Percentiles rank a stretch among this genome's conserved stretches.
Evolutionary conservation across 2,329 filamentous ascomycete species (phyloP).

Genomic region (Chaetothyriales sp.): DNA sequence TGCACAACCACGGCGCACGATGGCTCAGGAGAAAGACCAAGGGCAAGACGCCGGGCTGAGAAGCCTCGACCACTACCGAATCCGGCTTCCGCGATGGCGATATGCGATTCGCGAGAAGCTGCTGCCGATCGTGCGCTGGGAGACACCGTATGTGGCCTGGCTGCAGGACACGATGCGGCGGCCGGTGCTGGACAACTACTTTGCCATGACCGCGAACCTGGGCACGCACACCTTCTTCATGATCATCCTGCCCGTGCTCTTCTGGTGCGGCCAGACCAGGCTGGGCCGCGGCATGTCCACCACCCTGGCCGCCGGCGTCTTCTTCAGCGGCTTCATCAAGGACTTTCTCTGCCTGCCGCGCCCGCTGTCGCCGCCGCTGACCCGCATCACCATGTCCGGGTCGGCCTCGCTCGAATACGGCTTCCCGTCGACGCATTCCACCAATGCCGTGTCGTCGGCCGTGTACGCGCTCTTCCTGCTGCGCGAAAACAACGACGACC

Average conservation of each 20-base stretch:
- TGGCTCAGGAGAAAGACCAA: constrained; percentile 28
- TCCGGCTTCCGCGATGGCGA: constrained; percentile 74
- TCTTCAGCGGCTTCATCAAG: constrained; percentile 85
- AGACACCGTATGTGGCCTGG: constrained; percentile 85
- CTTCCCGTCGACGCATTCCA: constrained; percentile 92
- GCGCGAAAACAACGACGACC: constrained; percentile 33
- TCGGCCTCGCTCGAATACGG: constrained; percentile 92
- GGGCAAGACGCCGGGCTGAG: constrained; percentile 53
- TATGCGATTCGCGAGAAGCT: constrained; percentile 68
- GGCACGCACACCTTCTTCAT: constrained; percentile 99
- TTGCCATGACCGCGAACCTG: constrained; percentile 89
- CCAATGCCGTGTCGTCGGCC: constrained; percentile 89
- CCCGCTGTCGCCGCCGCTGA: constrained; percentile 78
- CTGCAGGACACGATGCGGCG: constrained; percentile 69
- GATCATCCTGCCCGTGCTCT: constrained; percentile 82
- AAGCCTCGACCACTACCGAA: constrained; percentile 71
- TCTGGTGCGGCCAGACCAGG: constrained; percentile 84
- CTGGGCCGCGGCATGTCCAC: constrained; percentile 65
- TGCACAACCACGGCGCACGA: constrained; percentile 12
- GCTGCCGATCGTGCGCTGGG: constrained; percentile 80
- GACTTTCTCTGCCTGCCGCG: constrained; percentile 86
- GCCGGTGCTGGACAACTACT: constrained; percentile 83
- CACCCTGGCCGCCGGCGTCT: constrained; percentile 64
- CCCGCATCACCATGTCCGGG: constrained; percentile 94
- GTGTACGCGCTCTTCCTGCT: constrained; percentile 67